Conservation (phyloP, 2,329 filamentous ascomycete genomes). For the Xylaria sp. region DNA sequence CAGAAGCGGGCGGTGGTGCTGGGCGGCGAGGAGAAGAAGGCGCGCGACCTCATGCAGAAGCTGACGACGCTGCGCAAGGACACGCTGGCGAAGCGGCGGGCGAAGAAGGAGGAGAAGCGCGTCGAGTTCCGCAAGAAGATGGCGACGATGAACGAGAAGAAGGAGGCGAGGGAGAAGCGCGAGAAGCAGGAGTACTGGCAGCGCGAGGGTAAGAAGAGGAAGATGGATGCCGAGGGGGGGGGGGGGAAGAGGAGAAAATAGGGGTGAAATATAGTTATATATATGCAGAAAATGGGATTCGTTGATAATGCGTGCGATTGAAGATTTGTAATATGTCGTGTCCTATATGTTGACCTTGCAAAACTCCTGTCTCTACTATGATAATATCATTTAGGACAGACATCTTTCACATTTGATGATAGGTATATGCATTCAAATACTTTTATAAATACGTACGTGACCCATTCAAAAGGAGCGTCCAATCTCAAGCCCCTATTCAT, state of each 20-base stretch:
- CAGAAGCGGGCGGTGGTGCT: slow-evolving; percentile 92
- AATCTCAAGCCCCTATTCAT: too few relatives aligned
- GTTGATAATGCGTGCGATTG: too few relatives aligned
- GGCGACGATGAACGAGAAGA: slow-evolving; percentile 76
- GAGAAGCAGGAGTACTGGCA: slow-evolving; percentile 92
- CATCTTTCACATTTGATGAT: too few relatives aligned
- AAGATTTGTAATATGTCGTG: too few relatives aligned
- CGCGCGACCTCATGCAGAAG: slow-evolving; percentile 85
- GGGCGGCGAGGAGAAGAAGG: slow-evolving; percentile 81
- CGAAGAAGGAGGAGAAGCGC: slow-evolving; percentile 83
- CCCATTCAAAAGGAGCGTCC: too few relatives aligned
- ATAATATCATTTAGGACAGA: too few relatives aligned
- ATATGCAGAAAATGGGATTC: too few relatives aligned
- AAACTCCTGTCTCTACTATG: too few relatives aligned
- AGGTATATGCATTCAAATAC: too few relatives aligned
- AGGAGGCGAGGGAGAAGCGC: slow-evolving; percentile 77
- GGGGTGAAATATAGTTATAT: background rate
- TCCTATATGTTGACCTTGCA: too few relatives aligned
- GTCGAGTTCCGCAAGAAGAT: slow-evolving; percentile 78
- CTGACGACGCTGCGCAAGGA: slow-evolving; percentile 86
- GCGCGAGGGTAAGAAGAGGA: slow-evolving; percentile 72
- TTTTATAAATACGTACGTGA: too few relatives aligned
- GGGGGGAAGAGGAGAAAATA: slow-evolving; percentile 34
- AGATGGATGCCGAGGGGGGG: slow-evolving; percentile 37
- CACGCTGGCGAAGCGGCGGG: slow-evolving; percentile 74